Conservation (phyloP, 2,329 filamentous ascomycete species). For the Stylonectria norvegica region DNA sequence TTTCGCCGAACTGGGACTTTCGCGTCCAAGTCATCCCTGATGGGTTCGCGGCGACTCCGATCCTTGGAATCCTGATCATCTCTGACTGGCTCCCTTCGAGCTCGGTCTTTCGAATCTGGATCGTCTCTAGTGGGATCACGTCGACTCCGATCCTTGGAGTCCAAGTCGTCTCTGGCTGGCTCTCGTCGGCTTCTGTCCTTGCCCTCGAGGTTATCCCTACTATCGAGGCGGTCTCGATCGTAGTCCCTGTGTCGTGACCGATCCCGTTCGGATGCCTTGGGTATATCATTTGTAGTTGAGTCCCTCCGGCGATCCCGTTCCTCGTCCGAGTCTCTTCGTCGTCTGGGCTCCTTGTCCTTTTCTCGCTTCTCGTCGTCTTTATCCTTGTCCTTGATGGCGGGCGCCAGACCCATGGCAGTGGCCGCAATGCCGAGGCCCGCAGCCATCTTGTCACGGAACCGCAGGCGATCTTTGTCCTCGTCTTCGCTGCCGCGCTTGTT, state of each 20-base stretch:
- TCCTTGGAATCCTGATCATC: too few relatives aligned
- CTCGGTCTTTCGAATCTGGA: too few relatives aligned
- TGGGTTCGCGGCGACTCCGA: constrained; percentile 10
- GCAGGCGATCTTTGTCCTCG: constrained; percentile 41
- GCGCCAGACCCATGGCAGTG: constrained; percentile 44
- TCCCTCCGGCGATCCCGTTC: constrained; percentile 25
- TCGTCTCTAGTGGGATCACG: constrained; percentile 5
- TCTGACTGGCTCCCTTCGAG: too few relatives aligned
- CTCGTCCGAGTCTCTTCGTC: constrained; percentile 32
- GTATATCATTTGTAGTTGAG: constrained; percentile 16
- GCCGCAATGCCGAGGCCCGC: constrained; percentile 48
- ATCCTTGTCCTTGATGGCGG: constrained; percentile 21
- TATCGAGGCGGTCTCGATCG: constrained; percentile 14
- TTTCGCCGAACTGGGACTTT: too few relatives aligned
- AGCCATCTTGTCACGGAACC: constrained; percentile 46
- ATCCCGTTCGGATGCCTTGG: constrained; percentile 14
- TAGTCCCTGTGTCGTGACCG: constrained; percentile 19
- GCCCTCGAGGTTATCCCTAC: constrained; percentile 11
- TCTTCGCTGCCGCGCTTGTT: constrained; percentile 30
- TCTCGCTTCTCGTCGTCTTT: constrained; percentile 41
- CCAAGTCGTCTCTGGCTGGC: too few relatives aligned
- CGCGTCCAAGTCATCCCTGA: constrained; percentile 10
- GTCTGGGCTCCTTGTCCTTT: constrained; percentile 26
- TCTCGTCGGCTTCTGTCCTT: too few relatives aligned
- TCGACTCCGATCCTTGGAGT: too few relatives aligned